phyloP scores from a whole-genome alignment of 192 early-diverging fungal species.

The Coemansia sp. region DNA sequence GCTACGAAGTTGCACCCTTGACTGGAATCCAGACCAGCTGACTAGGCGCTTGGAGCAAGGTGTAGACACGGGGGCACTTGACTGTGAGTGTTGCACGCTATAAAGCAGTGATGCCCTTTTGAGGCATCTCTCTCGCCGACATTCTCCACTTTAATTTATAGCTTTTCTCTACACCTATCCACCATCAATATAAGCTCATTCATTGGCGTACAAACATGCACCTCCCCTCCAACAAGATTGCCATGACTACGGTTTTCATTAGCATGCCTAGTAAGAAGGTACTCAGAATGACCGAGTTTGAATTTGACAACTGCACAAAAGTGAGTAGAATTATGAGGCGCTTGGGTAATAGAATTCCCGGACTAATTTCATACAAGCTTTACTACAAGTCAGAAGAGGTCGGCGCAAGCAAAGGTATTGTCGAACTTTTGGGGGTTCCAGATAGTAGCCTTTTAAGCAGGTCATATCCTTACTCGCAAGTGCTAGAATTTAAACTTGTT shows the following conservation, averaged over 20 bases:
- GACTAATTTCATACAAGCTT: background rate
- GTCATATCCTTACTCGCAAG: background rate
- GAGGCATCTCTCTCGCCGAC: background rate
- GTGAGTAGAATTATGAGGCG: conserved; percentile 1
- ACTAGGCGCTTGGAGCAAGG: background rate
- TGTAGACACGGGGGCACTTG: background rate
- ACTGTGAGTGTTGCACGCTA: background rate
- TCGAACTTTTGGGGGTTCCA: background rate
- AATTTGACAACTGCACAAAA: conserved; percentile 2
- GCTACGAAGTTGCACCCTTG: background rate
- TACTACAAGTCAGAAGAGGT: background rate
- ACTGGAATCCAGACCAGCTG: background rate
- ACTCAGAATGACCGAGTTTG: background rate
- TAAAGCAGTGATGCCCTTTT: background rate
- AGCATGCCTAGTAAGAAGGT: background rate
- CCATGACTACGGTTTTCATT: background rate
- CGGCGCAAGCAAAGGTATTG: background rate
- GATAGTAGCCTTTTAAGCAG: background rate
- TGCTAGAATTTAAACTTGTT: background rate
- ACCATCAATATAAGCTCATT: background rate
- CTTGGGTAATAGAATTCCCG: background rate
- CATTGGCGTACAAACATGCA: background rate
- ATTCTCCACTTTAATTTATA: background rate
- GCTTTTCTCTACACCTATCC: background rate
- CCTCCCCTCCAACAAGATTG: background rate